phyloP scores from a whole-genome alignment of 225 moss, liverwort and hornwort genomes.

The Pseudoscleropodium purum region DNA sequence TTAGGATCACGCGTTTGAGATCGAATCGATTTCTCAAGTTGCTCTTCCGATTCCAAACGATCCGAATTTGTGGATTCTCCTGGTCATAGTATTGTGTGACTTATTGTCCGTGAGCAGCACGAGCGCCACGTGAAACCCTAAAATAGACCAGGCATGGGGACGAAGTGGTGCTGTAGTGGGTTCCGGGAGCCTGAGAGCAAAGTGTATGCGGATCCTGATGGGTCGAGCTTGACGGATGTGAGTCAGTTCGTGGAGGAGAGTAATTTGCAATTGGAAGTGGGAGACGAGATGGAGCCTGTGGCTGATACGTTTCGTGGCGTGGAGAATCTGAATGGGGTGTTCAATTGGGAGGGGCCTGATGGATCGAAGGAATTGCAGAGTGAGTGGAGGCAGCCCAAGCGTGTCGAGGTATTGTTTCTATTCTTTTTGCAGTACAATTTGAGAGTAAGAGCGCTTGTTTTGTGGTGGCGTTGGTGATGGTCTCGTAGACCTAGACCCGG shows the following conservation, averaged over 20 bases:
- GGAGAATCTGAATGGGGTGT: conserved; percentile 28
- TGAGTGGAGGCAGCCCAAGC: conserved; percentile 11
- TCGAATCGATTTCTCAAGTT: too few relatives aligned
- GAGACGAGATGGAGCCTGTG: conserved; percentile 33
- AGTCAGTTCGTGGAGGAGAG: conserved; percentile 35
- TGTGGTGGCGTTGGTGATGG: not conserved
- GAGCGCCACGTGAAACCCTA: not conserved
- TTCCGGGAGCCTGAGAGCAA: conserved; percentile 29
- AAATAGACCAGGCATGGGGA: not conserved
- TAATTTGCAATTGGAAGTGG: conserved; percentile 5
- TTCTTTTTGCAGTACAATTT: not conserved
- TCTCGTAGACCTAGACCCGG: not conserved
- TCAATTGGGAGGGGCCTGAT: conserved; percentile 34
- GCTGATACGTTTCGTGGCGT: conserved; percentile 34
- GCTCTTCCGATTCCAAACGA: not conserved
- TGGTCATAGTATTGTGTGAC: too few relatives aligned
- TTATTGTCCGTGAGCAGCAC: not conserved
- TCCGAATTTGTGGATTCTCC: not conserved
- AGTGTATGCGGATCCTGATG: conserved; percentile 27
- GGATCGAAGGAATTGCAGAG: not conserved
- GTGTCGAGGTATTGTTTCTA: conserved; percentile 4
- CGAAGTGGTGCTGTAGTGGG: conserved; percentile 42
- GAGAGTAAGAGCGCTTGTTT: not conserved
- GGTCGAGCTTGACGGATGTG: not conserved
- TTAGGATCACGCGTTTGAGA: too few relatives aligned